Evolutionary conservation across 2,329 filamentous ascomycete genomes (phyloP), one percentile per base, ranked within the genome.

Genomic region (Colletotrichum paranaense): DNA sequence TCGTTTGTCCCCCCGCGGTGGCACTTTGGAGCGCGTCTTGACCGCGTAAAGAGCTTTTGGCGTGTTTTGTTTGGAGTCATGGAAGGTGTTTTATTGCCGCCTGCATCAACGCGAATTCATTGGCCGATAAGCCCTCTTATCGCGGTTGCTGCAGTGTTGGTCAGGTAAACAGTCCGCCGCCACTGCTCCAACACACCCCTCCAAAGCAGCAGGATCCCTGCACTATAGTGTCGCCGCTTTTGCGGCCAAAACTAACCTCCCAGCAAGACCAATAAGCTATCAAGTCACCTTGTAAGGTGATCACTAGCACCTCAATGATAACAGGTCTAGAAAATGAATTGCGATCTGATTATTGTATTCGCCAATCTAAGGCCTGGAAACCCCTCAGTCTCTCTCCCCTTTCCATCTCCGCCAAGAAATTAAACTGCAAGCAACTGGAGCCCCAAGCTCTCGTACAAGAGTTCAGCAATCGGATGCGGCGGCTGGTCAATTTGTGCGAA

Each of bases 31-130:
- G 49, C 72, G 72, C 72, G 74, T 74, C 72, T 38, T n/a, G 38
- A 67, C 58, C 74, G 74, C 72, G 74, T 75, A 73, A 75, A 75
- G 74, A 74, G 73, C 56, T 74, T 72, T 62, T 55, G 46, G 62
- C 32, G 63, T 74, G 72, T 65, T 68, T 60, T 73, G 62, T 55
- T 64, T 57, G 30, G 35, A 52, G 53, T 32, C 30, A 28, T 22
- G 52, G 62, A 35, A 22, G 32, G n/a, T 52, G 63, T 72, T 74
- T 62, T 38, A 53, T 56, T 59, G 60, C 65, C 58, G 59, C 42
- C 59, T 55, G 49, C 32, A 26, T 46, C 35, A 30, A 55, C 67
- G 46, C 67, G 62, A 42, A 67, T 53, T 57, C 22, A 73, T 75
- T 75, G 74, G 74, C 62, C 66, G 62, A 74, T 72, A 74, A 72